Evolutionary conservation across 192 early-diverging fungal genomes (phyloP).

Genomic region (Geranomyces michiganensis): DNA sequence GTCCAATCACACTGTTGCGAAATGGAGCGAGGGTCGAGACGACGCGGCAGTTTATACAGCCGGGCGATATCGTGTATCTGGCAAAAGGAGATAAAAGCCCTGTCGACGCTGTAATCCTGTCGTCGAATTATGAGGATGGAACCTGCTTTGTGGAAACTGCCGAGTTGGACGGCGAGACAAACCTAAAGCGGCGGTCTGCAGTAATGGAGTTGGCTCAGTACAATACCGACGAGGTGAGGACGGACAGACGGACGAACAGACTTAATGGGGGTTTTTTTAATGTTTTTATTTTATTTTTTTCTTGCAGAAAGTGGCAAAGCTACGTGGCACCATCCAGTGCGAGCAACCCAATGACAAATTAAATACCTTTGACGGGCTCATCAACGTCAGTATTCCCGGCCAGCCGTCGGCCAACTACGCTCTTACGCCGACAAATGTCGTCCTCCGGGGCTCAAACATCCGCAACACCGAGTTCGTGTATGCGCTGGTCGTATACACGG

Average conservation of each 20-base stretch:
- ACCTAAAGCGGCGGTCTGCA: slow-evolving; percentile 55
- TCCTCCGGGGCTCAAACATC: slow-evolving; percentile 78
- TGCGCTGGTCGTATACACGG: slow-evolving; percentile 59
- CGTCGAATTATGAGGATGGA: slow-evolving; percentile 53
- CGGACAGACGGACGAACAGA: neutral
- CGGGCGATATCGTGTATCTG: slow-evolving; percentile 54
- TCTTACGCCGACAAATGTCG: slow-evolving; percentile 66
- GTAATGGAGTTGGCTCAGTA: slow-evolving; percentile 34
- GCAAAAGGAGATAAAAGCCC: slow-evolving; percentile 57
- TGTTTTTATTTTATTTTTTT: too few relatives aligned
- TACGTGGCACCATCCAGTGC: slow-evolving; percentile 44
- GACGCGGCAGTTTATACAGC: slow-evolving; percentile 37
- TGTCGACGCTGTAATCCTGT: slow-evolving; percentile 53
- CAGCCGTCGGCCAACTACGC: slow-evolving; percentile 1
- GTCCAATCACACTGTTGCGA: slow-evolving; percentile 29
- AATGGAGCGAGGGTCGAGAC: slow-evolving; percentile 37
- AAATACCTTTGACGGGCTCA: slow-evolving; percentile 50
- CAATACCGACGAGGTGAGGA: slow-evolving; percentile 36
- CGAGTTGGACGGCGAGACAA: slow-evolving; percentile 65
- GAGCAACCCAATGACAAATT: slow-evolving; percentile 60
- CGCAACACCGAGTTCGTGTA: slow-evolving; percentile 55
- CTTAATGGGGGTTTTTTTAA: too few relatives aligned
- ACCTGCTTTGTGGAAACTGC: slow-evolving; percentile 63
- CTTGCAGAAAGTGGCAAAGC: too few relatives aligned
- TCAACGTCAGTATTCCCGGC: slow-evolving; percentile 15